phyloP scores from a whole-genome alignment of 2,329 filamentous ascomycete genomes.

The Paecilomyces formosus region DNA sequence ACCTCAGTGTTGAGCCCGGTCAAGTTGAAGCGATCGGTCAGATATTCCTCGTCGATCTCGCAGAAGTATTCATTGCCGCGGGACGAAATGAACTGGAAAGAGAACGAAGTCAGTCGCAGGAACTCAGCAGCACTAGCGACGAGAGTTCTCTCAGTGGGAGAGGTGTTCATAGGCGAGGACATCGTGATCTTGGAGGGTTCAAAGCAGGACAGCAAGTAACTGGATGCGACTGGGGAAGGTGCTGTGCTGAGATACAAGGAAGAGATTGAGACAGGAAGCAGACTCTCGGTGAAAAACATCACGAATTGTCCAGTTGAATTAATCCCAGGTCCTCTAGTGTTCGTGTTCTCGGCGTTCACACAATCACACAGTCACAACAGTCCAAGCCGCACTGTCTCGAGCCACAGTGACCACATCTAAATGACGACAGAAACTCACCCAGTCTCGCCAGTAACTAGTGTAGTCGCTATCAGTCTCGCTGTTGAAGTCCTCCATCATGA shows the following conservation, averaged over 20 bases:
- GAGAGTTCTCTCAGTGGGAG: background rate
- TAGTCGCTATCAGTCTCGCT: conserved; percentile 99
- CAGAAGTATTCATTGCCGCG: conserved; percentile 99
- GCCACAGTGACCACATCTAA: conserved; percentile 6
- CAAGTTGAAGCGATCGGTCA: conserved; percentile 96
- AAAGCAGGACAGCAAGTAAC: background rate
- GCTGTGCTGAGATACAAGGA: background rate
- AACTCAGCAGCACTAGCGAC: background rate
- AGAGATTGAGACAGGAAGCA: background rate
- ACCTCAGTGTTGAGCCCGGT: conserved; percentile 96
- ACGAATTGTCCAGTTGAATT: background rate
- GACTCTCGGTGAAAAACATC: background rate
- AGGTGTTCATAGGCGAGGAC: background rate
- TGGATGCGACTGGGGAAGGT: background rate
- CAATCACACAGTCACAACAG: background rate
- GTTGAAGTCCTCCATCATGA: conserved; percentile 86
- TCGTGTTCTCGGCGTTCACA: background rate
- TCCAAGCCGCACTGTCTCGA: conserved; percentile 1
- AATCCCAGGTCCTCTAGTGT: background rate
- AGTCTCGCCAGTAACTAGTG: conserved; percentile 98
- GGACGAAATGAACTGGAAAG: conserved; percentile 85
- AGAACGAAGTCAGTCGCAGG: conserved; percentile 4
- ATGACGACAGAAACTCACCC: conserved; percentile 59
- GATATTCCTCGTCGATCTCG: conserved; percentile 98
- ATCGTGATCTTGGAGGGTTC: background rate